Conservation (phyloP, 2,329 filamentous ascomycete genomes). For the Colletotrichum liriopes region DNA sequence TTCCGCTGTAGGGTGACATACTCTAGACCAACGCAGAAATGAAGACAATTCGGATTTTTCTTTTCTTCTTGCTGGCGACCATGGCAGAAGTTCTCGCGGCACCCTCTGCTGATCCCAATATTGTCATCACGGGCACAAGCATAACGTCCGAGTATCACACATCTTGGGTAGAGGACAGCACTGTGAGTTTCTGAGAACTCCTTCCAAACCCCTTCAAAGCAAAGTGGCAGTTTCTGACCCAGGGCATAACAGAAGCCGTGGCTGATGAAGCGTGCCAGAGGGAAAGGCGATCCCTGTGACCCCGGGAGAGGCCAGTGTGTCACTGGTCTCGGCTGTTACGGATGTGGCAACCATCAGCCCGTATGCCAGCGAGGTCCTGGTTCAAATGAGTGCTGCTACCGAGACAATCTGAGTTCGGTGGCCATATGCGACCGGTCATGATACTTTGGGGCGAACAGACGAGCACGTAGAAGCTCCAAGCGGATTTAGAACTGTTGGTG, state of each 20-base stretch:
- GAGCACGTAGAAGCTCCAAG: background rate
- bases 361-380: constrained; percentile 4
- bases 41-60: background rate
- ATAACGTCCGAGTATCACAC: constrained; percentile 4
- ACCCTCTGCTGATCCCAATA: background rate
- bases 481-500: background rate
- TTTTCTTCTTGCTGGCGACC: background rate
- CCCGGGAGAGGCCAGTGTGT: background rate
- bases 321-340: constrained; percentile 1
- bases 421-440: background rate
- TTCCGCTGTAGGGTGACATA: background rate
- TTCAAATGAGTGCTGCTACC: background rate
- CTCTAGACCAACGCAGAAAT: background rate
- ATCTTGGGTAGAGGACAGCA: constrained; percentile 4
- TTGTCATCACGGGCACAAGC: background rate
- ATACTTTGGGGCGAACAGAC: background rate
- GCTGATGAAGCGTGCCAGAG: background rate
- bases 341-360: background rate
- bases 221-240: background rate
- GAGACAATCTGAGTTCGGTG: background rate
- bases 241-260: background rate
- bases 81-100: background rate
- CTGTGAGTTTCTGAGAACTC: background rate
- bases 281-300: background rate
- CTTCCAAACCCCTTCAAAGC: background rate